Conservation (phyloP, 257 asterid genomes). For the Solanum rostratum region DNA sequence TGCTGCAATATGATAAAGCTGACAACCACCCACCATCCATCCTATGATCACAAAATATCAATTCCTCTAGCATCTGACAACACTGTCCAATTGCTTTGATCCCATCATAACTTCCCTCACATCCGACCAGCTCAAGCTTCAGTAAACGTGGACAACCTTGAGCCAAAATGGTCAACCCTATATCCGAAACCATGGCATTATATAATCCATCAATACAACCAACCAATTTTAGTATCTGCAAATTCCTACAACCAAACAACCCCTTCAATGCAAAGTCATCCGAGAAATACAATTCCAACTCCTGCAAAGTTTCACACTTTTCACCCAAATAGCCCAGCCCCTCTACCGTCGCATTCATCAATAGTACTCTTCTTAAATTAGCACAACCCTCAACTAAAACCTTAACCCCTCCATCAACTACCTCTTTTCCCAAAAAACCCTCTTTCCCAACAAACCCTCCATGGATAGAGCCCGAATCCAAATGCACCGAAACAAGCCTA, state of each 20-base stretch:
- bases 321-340: slow-evolving; percentile 51
- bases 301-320: slow-evolving; percentile 82
- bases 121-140: slow-evolving; percentile 80
- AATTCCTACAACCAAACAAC: slow-evolving; percentile 44
- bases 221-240: slow-evolving; percentile 74
- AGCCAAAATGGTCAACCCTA: slow-evolving; percentile 84
- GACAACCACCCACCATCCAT: slow-evolving; percentile 97
- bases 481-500: slow-evolving; percentile 36
- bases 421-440: slow-evolving; percentile 35
- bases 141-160: slow-evolving; percentile 76
- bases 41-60: slow-evolving; percentile 58
- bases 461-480: slow-evolving; percentile 33
- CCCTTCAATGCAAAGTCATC: slow-evolving; percentile 60
- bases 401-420: slow-evolving; percentile 58
- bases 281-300: slow-evolving; percentile 66
- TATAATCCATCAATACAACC: slow-evolving; percentile 59
- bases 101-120: slow-evolving; percentile 93
- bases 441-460: slow-evolving; percentile 36
- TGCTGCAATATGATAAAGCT: slow-evolving; percentile 62
- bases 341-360: slow-evolving; percentile 61
- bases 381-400: slow-evolving; percentile 62
- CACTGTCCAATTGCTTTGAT: slow-evolving; percentile 85
- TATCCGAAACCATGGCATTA: slow-evolving; percentile 60
- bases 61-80: slow-evolving; percentile 79
- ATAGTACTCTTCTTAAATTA: slow-evolving; percentile 38